These are phyloP conservation scores for Raphidocelis subcapitata DNA, from an alignment of 139 green algal genomes.

Conservation along the genomic window DNA sequence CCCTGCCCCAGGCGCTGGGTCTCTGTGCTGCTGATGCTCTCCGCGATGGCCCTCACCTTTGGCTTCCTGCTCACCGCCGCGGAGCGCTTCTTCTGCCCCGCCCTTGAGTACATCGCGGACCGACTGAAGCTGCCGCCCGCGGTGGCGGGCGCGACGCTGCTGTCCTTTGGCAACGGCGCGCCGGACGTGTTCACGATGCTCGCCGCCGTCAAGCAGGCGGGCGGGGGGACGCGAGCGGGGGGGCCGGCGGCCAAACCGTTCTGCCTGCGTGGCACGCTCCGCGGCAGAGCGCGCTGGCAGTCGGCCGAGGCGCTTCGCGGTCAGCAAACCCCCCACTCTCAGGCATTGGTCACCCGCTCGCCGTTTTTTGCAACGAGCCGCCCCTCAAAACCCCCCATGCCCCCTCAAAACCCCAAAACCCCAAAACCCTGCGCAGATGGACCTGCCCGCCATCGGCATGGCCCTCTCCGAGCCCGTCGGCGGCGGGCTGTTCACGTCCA, in stretches of 20 bases:
- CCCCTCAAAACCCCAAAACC: too few relatives aligned
- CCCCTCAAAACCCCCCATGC: too few relatives aligned
- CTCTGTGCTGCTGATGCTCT: slow-evolving; percentile 29
- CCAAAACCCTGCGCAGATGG: background rate
- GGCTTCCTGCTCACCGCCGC: slow-evolving; percentile 43
- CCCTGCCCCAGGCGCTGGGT: slow-evolving; percentile 21
- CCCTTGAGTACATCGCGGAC: slow-evolving; percentile 59
- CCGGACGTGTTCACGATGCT: slow-evolving; percentile 73
- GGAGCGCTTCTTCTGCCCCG: slow-evolving; percentile 62
- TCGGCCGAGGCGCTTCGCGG: too few relatives aligned
- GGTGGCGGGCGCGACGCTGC: slow-evolving; percentile 62
- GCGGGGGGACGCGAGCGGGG: background rate
- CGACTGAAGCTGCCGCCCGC: slow-evolving; percentile 48
- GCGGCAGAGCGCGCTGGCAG: too few relatives aligned
- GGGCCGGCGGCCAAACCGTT: too few relatives aligned
- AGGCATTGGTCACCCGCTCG: background rate
- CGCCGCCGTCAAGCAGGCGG: slow-evolving; percentile 26
- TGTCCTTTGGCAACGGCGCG: slow-evolving; percentile 68
- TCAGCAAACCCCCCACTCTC: background rate
- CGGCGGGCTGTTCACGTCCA: slow-evolving; percentile 56
- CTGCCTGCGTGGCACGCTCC: too few relatives aligned
- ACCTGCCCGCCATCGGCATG: slow-evolving; percentile 36
- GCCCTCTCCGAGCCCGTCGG: slow-evolving; percentile 61
- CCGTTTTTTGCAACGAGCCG: background rate
- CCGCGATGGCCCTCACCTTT: slow-evolving; percentile 41